A percentile compares a stretch with the other conserved stretches of the same genome.
These are phyloP conservation scores for Xanthoconium purpureum DNA, from an alignment of 768 basidiomycete species.

Conservation along the genomic window DNA sequence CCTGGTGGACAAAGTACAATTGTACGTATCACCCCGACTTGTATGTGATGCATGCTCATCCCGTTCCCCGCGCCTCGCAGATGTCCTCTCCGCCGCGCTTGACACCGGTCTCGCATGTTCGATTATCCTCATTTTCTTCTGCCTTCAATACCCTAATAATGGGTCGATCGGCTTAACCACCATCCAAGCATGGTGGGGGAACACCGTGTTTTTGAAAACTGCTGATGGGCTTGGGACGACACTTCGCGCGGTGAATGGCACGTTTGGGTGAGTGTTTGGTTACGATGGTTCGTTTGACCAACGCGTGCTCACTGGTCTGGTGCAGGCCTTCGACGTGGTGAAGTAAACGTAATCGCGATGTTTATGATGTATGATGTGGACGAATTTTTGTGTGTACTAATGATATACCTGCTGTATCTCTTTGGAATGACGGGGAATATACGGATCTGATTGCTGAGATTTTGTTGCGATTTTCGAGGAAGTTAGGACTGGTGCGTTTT, in stretches of 20 bases:
- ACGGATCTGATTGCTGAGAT: too few species aligned
- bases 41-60: neutral
- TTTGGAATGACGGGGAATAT: neutral
- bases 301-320: neutral
- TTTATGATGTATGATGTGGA: neutral
- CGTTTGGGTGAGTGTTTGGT: conserved; percentile 28
- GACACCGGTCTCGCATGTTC: conserved; percentile 67
- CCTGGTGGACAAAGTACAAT: conserved; percentile 64
- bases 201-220: conserved; percentile 38
- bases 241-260: conserved; percentile 12
- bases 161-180: conserved; percentile 55
- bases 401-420: neutral
- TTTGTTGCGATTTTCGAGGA: too few species aligned
- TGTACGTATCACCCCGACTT: conserved; percentile 26
- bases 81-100: conserved; percentile 68
- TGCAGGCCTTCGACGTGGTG: conserved; percentile 17
- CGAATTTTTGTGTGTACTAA: neutral
- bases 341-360: neutral
- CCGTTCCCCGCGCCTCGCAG: conserved; percentile 15
- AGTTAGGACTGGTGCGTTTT: too few species aligned
- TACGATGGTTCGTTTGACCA: too few species aligned
- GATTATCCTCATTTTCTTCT: conserved; percentile 56
- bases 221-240: conserved; percentile 26
- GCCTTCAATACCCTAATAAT: conserved; percentile 59
- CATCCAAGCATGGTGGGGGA: conserved; percentile 72